These are phyloP conservation scores for Ganoderma lucidum DNA, from an alignment of 1,284 basidiomycete species.

Conservation along the genomic window DNA sequence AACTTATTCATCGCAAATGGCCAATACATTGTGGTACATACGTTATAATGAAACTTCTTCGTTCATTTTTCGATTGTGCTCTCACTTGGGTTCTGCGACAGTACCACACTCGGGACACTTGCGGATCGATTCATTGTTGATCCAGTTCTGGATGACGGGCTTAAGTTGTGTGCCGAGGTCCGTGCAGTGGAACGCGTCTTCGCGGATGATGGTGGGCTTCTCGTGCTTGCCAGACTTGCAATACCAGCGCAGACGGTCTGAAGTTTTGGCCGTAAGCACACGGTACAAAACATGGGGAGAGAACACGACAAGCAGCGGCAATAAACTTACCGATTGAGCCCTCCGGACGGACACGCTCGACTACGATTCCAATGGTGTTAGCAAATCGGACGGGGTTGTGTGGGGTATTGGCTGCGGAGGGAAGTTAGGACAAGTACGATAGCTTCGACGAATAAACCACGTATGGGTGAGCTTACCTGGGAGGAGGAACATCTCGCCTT, in stretches of 20 bases:
- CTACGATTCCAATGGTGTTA: conserved; percentile 93
- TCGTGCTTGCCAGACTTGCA: conserved; percentile 77
- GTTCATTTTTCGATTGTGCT: background rate
- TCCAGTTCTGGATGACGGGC: conserved; percentile 88
- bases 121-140: conserved; percentile 64
- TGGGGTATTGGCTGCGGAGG: conserved; percentile 82
- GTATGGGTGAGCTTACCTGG: conserved; percentile 65
- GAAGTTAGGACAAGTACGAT: background rate
- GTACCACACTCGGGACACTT: conserved; percentile 76
- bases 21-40: background rate
- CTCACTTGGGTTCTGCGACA: conserved; percentile 70
- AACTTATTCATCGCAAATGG: background rate
- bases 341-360: conserved; percentile 88
- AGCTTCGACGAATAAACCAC: background rate
- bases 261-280: background rate
- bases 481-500: conserved; percentile 96
- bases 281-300: background rate
- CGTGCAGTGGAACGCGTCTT: conserved; percentile 89
- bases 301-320: background rate
- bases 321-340: conserved; percentile 58
- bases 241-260: conserved; percentile 96
- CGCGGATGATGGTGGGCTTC: conserved; percentile 84
- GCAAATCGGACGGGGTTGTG: conserved; percentile 94
- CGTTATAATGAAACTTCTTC: conserved; percentile 6
- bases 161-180: conserved; percentile 96